phyloP scores from a whole-genome alignment of 768 basidiomycete species.

The Chlorophyllum brunneum region DNA sequence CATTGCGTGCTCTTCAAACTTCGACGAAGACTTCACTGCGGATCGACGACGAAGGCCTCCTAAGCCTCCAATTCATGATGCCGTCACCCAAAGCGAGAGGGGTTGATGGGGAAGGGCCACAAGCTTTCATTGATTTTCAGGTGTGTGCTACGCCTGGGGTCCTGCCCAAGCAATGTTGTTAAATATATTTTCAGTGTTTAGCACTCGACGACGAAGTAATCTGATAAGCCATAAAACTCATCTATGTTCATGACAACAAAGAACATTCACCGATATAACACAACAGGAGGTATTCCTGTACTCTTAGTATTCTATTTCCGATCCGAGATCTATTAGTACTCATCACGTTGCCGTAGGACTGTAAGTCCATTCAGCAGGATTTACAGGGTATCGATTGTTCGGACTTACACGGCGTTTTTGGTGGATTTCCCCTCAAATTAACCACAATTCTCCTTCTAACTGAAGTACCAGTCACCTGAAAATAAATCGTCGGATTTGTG shows the following conservation, averaged over 20 bases:
- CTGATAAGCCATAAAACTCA: not conserved
- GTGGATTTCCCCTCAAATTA: conserved; percentile 22
- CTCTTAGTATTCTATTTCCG: not conserved
- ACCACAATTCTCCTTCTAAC: conserved; percentile 35
- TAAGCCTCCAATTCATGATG: conserved; percentile 91
- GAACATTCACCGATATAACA: not conserved
- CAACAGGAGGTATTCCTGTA: not conserved
- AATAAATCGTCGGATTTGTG: not conserved
- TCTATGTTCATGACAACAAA: not conserved
- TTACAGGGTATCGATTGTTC: not conserved
- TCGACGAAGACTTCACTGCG: conserved; percentile 88
- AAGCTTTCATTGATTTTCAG: conserved; percentile 85
- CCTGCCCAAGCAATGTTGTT: not conserved
- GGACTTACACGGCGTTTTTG: conserved; percentile 1
- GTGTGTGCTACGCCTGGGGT: conserved; percentile 40
- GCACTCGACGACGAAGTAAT: conserved; percentile 26
- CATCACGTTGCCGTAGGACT: not conserved
- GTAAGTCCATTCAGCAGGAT: not conserved
- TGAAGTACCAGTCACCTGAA: conserved; percentile 25
- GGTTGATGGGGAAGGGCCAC: conserved; percentile 32
- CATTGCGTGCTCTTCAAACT: conserved; percentile 70
- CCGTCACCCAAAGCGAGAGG: conserved; percentile 45
- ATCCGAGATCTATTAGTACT: not conserved
- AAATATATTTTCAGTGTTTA: conserved; percentile 31
- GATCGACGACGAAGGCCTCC: conserved; percentile 76